These are phyloP conservation scores for Cucurbita moschata DNA, from an alignment of 306 rosid species.

Conservation along the genomic window DNA sequence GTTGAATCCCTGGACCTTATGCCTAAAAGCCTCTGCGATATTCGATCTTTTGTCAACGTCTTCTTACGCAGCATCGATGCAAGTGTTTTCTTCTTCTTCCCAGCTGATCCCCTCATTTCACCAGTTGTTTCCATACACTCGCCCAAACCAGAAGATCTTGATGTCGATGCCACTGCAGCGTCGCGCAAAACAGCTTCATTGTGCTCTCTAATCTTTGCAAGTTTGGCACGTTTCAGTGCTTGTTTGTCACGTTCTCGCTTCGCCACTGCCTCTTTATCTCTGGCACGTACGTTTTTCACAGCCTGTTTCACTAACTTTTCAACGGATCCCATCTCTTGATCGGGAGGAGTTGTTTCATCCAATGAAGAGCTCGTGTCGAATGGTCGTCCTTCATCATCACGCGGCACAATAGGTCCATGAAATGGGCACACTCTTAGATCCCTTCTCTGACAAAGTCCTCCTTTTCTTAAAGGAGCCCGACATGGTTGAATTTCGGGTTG, in stretches of 20 bases:
- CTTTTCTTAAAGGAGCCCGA: constrained; percentile 65
- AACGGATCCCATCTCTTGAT: constrained; percentile 18
- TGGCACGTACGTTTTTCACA: constrained; percentile 57
- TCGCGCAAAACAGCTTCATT: constrained; percentile 57
- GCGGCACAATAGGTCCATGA: constrained; percentile 70
- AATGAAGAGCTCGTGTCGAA: constrained; percentile 23
- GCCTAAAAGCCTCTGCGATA: constrained; percentile 46
- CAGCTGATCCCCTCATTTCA: constrained; percentile 12
- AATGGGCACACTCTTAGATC: constrained; percentile 72
- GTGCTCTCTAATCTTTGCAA: constrained; percentile 78
- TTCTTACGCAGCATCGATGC: constrained; percentile 79
- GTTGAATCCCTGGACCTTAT: constrained; percentile 32
- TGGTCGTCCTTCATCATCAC: constrained; percentile 77
- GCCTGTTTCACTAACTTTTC: constrained; percentile 67
- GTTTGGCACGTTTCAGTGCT: constrained; percentile 60
- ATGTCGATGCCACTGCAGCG: constrained; percentile 73
- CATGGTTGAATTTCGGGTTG: constrained; percentile 50
- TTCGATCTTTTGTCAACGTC: constrained; percentile 58
- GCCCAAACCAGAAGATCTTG: constrained; percentile 44
- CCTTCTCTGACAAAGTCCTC: constrained; percentile 64
- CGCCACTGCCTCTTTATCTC: constrained; percentile 36
- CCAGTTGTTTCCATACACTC: constrained; percentile 23
- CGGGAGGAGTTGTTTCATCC: constrained; percentile 19
- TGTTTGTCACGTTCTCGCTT: constrained; percentile 40
- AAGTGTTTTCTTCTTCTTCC: constrained; percentile 46